Conservation (phyloP, 805 yeast species). For the Yarrowia osloensis region DNA sequence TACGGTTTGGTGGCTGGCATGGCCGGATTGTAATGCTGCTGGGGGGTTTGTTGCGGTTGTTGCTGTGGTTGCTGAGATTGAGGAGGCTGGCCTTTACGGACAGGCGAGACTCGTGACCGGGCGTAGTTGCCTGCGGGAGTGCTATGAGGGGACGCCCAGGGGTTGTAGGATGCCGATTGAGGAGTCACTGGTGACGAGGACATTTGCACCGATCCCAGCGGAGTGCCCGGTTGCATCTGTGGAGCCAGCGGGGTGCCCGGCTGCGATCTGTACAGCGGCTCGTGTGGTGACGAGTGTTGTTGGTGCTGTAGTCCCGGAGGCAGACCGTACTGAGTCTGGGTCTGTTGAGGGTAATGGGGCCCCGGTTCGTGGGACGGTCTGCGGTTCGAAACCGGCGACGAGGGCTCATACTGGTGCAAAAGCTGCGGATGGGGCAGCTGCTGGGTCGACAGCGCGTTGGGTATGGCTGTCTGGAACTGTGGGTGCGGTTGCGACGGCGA, state of each 20-base stretch:
- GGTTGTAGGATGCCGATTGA: slow-evolving; percentile 4
- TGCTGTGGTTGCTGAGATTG: not conserved
- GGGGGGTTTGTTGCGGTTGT: not conserved
- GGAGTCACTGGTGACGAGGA: slow-evolving; percentile 11
- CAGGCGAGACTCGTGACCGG: not conserved
- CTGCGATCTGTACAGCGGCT: slow-evolving; percentile 4
- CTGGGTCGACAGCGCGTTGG: not conserved
- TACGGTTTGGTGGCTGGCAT: slow-evolving; percentile 11
- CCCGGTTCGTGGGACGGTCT: not conserved
- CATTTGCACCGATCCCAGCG: slow-evolving; percentile 5
- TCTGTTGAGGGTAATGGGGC: not conserved
- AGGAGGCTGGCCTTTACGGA: not conserved
- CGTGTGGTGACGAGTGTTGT: slow-evolving; percentile 6
- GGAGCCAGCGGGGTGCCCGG: slow-evolving; percentile 13
- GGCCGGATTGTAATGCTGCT: slow-evolving; percentile 20
- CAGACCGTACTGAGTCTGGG: slow-evolving; percentile 2
- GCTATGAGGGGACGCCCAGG: slow-evolving; percentile 10
- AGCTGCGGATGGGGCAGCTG: slow-evolving; percentile 19
- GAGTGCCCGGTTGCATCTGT: slow-evolving; percentile 11
- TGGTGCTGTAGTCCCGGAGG: slow-evolving; percentile 13
- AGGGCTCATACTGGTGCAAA: slow-evolving; percentile 15
- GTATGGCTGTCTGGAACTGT: not conserved
- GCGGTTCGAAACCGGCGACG: not conserved
- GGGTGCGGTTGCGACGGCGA: slow-evolving; percentile 26
- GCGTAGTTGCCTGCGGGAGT: not conserved